phyloP scores from a whole-genome alignment of 2,329 filamentous ascomycete species.

The Cladophialophora immunda region DNA sequence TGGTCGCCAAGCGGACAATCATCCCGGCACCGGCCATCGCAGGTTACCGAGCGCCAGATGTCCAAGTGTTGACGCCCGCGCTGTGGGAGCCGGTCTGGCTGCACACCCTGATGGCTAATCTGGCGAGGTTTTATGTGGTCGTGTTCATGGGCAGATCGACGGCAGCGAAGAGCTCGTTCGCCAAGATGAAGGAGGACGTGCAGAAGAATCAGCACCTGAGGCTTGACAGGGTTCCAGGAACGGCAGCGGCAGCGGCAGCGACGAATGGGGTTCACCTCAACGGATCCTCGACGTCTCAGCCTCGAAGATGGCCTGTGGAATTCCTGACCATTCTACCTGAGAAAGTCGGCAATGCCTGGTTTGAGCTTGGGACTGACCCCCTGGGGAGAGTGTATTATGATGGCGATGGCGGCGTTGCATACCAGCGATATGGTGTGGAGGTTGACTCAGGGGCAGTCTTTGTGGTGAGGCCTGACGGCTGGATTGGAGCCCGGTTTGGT shows the following conservation, averaged over 20 bases:
- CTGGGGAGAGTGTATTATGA: constrained; percentile 51
- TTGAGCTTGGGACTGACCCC: constrained; percentile 45
- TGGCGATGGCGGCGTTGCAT: constrained; percentile 43
- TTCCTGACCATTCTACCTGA: constrained; percentile 43
- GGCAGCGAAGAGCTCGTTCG: constrained; percentile 53
- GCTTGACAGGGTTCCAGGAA: constrained; percentile 12
- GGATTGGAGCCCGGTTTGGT: constrained; percentile 36
- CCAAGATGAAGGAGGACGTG: constrained; percentile 81
- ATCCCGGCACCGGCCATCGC: constrained; percentile 38
- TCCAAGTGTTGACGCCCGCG: constrained; percentile 40
- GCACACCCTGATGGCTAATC: constrained; percentile 39
- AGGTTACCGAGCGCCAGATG: constrained; percentile 41
- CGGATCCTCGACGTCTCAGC: constrained; percentile 17
- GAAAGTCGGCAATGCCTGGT: constrained; percentile 47
- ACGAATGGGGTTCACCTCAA: constrained; percentile 27
- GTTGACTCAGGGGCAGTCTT: constrained; percentile 33
- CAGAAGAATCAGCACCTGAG: constrained; percentile 77
- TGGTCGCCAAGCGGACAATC: constrained; percentile 30
- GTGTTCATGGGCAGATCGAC: constrained; percentile 39
- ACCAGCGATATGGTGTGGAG: constrained; percentile 44
- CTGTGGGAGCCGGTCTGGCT: constrained; percentile 38
- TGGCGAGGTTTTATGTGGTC: constrained; percentile 42
- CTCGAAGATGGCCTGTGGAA: constrained; percentile 34
- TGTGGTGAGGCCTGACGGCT: constrained; percentile 38
- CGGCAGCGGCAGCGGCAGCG: constrained; percentile 3